Conservation (phyloP, 371 early-diverging fungal species). For the Conidiobolus incongruus region DNA sequence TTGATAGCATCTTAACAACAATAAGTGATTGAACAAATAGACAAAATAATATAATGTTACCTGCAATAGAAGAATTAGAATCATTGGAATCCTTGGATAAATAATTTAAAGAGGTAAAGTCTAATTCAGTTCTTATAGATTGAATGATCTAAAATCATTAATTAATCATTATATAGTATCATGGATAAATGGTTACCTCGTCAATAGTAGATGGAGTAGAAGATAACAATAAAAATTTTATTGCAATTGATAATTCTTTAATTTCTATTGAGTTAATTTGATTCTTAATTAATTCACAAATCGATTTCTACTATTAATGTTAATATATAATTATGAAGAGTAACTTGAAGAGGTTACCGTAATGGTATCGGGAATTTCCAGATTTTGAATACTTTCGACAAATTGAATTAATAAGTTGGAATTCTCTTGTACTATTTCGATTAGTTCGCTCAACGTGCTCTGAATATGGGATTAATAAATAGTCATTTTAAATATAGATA, state of each 20-base stretch:
- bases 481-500: not conserved
- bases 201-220: no score
- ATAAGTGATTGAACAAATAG: no score
- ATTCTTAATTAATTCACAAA: not conserved
- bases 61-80: no score
- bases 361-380: constrained; percentile 16
- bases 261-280: not conserved
- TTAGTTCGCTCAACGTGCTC: not conserved
- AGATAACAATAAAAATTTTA: not conserved
- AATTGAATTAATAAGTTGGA: constrained; percentile 40
- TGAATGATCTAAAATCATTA: not conserved
- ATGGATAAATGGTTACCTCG: not conserved
- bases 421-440: constrained; percentile 36
- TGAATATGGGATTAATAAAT: not conserved
- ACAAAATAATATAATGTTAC: no score
- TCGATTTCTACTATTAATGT: not conserved
- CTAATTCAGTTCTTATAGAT: not conserved
- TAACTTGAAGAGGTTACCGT: not conserved
- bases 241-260: not conserved
- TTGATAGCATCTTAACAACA: no score
- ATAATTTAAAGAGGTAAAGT: not conserved
- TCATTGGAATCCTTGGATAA: not conserved
- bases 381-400: constrained; percentile 46
- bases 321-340: not conserved
- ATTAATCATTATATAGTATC: not conserved